A percentile compares a stretch with the other conserved stretches of the same genome.
Conservation (phyloP, 2,329 filamentous ascomycete species). For the Fusarium solani-melongenae region DNA sequence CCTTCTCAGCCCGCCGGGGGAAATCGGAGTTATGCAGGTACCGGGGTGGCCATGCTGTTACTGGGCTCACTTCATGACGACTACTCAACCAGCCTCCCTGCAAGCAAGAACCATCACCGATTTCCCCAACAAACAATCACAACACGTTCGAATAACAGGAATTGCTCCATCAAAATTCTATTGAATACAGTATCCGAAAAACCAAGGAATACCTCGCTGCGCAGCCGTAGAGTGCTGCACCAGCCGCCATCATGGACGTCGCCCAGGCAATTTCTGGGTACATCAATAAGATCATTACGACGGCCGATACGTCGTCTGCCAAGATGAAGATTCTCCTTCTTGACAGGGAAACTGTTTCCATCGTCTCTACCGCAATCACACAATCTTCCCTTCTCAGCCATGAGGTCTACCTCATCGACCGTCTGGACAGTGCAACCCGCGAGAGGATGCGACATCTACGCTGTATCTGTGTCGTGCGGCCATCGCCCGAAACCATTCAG, state of each 20-base stretch:
- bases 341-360: constrained; percentile 92
- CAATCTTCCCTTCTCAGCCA: constrained; percentile 95
- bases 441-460: constrained; percentile 99
- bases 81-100: constrained; percentile 25
- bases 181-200: not conserved
- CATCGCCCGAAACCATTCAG: constrained; percentile 92
- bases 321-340: constrained; percentile 99
- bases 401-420: constrained; percentile 97
- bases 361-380: constrained; percentile 94
- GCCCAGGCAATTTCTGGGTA: constrained; percentile 94
- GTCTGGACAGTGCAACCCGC: constrained; percentile 86
- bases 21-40: constrained; percentile 30
- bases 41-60: constrained; percentile 38
- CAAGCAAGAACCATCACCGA: constrained; percentile 16
- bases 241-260: constrained; percentile 80
- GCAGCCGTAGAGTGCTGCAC: constrained; percentile 27
- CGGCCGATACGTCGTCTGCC: constrained; percentile 73
- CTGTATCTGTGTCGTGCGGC: constrained; percentile 92
- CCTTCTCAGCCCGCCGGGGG: not conserved
- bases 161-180: not conserved
- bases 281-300: constrained; percentile 93
- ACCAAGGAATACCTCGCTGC: constrained; percentile 1
- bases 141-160: not conserved
- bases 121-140: constrained; percentile 1
- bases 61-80: constrained; percentile 24